Conservation (phyloP, 2,329 filamentous ascomycete genomes). For the Trichoderma sp. region DNA sequence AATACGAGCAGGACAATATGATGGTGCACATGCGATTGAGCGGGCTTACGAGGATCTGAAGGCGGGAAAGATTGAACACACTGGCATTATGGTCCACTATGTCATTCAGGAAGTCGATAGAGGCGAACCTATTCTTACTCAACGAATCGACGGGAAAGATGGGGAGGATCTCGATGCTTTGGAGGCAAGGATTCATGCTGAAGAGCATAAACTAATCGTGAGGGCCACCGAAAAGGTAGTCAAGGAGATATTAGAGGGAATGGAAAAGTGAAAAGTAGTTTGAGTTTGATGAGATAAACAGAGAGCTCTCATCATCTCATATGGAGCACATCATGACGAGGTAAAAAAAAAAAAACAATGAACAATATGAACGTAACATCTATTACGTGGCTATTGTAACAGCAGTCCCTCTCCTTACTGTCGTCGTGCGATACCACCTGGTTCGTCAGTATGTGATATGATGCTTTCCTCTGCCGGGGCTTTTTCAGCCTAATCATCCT, state of each 20-base stretch:
- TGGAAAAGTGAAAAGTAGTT: neutral
- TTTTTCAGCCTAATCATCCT: no score
- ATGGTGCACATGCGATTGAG: constrained; percentile 74
- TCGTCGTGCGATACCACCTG: no score
- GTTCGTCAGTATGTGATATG: no score
- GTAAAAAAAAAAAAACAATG: neutral
- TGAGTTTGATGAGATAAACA: neutral
- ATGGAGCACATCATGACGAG: neutral
- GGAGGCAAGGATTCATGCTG: constrained; percentile 67
- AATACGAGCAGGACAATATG: constrained; percentile 58
- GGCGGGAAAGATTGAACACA: constrained; percentile 60
- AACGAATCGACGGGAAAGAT: constrained; percentile 64
- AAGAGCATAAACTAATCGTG: constrained; percentile 77
- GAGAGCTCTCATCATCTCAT: neutral
- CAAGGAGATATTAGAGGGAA: constrained; percentile 34
- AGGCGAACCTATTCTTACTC: constrained; percentile 42
- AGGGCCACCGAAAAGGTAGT: constrained; percentile 60
- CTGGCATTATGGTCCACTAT: constrained; percentile 88
- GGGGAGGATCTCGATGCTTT: constrained; percentile 64
- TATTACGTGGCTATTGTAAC: neutral
- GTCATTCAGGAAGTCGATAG: constrained; percentile 52
- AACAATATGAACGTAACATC: neutral
- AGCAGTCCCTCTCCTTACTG: no score
- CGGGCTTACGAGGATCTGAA: constrained; percentile 72
- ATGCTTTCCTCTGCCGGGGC: no score